A percentile compares a stretch with the other conserved stretches of the same genome.
These are phyloP conservation scores for Colletotrichum karsti DNA, from an alignment of 2,329 filamentous ascomycete genomes.

Conservation along the genomic window DNA sequence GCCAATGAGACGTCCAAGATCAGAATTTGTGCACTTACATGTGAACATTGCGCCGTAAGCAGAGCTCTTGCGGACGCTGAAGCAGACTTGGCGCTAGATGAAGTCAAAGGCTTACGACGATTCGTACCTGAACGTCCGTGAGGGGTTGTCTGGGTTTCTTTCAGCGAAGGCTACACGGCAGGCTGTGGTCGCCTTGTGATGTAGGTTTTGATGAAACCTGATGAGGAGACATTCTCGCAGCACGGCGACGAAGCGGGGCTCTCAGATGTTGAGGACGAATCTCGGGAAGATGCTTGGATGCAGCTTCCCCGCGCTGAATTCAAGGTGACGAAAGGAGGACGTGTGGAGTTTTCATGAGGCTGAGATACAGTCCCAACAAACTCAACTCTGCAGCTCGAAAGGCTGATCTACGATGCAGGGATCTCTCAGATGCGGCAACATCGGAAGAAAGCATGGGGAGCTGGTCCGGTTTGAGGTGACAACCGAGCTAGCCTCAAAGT, in stretches of 20 bases:
- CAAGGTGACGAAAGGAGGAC: background rate
- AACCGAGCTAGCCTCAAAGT: slow-evolving; percentile 16
- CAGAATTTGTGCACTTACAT: slow-evolving; percentile 4
- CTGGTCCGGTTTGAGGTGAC: slow-evolving; percentile 27
- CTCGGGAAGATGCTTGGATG: slow-evolving; percentile 15
- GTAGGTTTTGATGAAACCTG: slow-evolving; percentile 26
- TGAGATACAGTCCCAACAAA: slow-evolving; percentile 29
- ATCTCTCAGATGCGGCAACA: slow-evolving; percentile 13
- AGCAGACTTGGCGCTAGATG: slow-evolving; percentile 16
- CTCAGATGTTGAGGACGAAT: slow-evolving; percentile 11
- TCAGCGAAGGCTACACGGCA: background rate
- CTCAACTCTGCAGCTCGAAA: slow-evolving; percentile 24
- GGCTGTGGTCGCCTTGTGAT: background rate
- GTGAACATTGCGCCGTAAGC: background rate
- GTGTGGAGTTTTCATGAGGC: slow-evolving; percentile 11
- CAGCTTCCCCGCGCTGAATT: background rate
- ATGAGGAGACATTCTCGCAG: background rate
- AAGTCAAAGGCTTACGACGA: slow-evolving; percentile 18
- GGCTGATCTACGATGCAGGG: slow-evolving; percentile 17
- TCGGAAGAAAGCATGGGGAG: slow-evolving; percentile 27
- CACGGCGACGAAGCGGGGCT: background rate
- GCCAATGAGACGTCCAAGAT: background rate
- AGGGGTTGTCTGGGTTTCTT: slow-evolving; percentile 8
- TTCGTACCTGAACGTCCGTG: slow-evolving; percentile 12
- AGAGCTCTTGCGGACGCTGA: background rate